A percentile compares a stretch with the other conserved stretches of the same genome.
Conservation (phyloP, 2,329 filamentous ascomycete species). For the Lasiodiplodia sp. region DNA sequence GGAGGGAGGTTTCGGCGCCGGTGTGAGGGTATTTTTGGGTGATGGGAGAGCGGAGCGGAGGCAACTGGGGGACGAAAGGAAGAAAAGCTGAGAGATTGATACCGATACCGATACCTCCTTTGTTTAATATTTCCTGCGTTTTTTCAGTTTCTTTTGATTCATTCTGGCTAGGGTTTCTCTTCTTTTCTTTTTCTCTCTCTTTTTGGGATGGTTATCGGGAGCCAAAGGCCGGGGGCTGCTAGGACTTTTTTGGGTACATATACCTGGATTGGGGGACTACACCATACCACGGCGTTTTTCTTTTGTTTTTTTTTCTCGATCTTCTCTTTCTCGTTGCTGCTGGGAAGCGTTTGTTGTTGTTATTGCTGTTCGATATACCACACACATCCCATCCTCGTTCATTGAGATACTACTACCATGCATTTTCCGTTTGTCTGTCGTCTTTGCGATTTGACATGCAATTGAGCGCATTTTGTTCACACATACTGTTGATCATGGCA, state of each 20-base stretch:
- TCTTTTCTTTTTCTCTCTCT: not conserved
- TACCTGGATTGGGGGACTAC: not conserved
- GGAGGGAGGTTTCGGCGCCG: slow-evolving; percentile 51
- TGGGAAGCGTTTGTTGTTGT: too few species aligned
- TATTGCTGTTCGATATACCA: too few species aligned
- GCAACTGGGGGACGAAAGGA: not conserved
- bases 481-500: too few species aligned
- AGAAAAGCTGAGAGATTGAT: not conserved
- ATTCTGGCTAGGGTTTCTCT: not conserved
- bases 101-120: not conserved
- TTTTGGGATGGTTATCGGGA: not conserved
- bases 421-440: too few species aligned
- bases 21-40: not conserved
- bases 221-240: not conserved
- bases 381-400: too few species aligned
- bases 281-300: not conserved
- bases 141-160: not conserved
- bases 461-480: too few species aligned
- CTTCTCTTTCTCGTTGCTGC: too few species aligned
- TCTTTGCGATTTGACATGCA: too few species aligned
- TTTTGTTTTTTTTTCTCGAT: not conserved
- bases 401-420: too few species aligned
- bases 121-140: not conserved
- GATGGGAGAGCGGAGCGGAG: not conserved
- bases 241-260: not conserved